phyloP scores from a whole-genome alignment of 83 land plant genomes.

The Diphasiastrum complanatum region DNA sequence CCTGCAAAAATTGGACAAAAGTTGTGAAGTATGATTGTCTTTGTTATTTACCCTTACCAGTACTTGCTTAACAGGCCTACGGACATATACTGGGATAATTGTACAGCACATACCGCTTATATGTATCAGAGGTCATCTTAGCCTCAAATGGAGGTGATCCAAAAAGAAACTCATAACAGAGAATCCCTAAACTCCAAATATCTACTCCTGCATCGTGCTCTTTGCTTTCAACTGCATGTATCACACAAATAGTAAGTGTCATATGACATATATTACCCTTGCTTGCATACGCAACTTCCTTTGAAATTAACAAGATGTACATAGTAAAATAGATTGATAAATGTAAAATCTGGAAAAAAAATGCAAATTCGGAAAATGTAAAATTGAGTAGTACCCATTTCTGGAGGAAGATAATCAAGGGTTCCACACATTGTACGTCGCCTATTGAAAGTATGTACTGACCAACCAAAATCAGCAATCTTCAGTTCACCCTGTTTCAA shows the following conservation, averaged over 20 bases:
- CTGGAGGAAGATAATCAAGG: constrained; percentile 83
- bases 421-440: constrained; percentile 89
- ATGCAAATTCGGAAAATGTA: not conserved
- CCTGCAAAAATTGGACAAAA: constrained; percentile 29
- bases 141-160: constrained; percentile 91
- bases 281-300: not conserved
- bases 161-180: constrained; percentile 85
- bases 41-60: not conserved
- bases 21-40: not conserved
- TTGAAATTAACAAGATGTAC: too few relatives aligned
- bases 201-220: constrained; percentile 77
- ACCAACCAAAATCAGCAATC: constrained; percentile 96
- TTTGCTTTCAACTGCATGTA: constrained; percentile 48
- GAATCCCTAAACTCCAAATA: constrained; percentile 86
- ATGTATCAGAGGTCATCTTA: constrained; percentile 53
- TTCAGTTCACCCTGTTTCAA: constrained; percentile 66
- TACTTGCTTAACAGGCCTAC: not conserved
- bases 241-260: not conserved
- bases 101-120: constrained; percentile 36
- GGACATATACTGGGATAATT: not conserved
- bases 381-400: constrained; percentile 45
- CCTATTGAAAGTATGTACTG: constrained; percentile 68
- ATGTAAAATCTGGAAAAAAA: not conserved
- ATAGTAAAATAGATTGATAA: too few relatives aligned
- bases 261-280: not conserved